A percentile compares a stretch with the other conserved stretches of the same genome.
Conservation (phyloP, 768 basidiomycete species). For the Amyloporia xantha region DNA sequence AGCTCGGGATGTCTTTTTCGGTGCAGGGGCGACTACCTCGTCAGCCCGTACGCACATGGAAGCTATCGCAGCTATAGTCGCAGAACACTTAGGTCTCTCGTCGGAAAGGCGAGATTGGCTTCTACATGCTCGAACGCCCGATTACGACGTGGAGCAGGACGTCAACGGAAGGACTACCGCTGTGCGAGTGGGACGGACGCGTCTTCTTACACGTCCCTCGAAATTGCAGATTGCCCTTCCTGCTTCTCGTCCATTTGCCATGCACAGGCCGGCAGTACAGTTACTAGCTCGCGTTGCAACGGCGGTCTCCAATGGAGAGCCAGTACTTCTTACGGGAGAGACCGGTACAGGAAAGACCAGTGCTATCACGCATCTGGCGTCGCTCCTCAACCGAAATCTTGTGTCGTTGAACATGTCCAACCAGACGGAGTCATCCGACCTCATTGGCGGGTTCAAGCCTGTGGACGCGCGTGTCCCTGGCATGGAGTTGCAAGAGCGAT, state of each 20-base stretch:
- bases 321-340: constrained; percentile 89
- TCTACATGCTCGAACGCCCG: constrained; percentile 56
- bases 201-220: constrained; percentile 40
- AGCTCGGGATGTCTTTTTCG: constrained; percentile 89
- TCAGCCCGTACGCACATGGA: constrained; percentile 44
- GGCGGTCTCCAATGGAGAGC: constrained; percentile 67
- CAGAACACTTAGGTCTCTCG: constrained; percentile 58
- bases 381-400: constrained; percentile 66
- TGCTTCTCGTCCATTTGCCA: constrained; percentile 63
- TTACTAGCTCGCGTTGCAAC: constrained; percentile 78
- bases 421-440: constrained; percentile 92
- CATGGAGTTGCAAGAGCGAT: constrained; percentile 59
- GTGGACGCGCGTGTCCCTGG: constrained; percentile 81
- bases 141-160: constrained; percentile 62
- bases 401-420: constrained; percentile 91
- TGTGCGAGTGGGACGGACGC: constrained; percentile 58
- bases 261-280: constrained; percentile 78
- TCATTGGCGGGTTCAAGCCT: constrained; percentile 96
- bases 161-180: constrained; percentile 52
- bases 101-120: constrained; percentile 67
- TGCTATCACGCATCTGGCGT: constrained; percentile 78
- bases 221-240: constrained; percentile 30
- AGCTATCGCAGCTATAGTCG: constrained; percentile 47
- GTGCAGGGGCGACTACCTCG: constrained; percentile 50
- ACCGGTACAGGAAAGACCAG: constrained; percentile 99